Evolutionary conservation across 2,329 filamentous ascomycete species (phyloP), one percentile per base, ranked within the genome.

Genomic region (Pyrenophora teres): DNA sequence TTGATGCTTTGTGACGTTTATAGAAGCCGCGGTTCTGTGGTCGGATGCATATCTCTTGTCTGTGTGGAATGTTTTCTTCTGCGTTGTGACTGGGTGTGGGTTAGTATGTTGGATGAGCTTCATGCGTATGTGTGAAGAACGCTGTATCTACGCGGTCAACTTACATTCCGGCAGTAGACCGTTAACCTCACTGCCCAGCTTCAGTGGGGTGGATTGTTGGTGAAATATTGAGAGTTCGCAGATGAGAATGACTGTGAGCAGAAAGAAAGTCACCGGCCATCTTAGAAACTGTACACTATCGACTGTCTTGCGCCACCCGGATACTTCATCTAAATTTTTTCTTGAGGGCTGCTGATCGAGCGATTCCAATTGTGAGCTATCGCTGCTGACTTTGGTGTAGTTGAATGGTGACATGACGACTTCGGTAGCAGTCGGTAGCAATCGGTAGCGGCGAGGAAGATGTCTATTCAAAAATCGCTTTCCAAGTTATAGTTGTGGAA

Each of bases 41-140:
- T 64, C 62, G 2, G 59, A 64, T 10, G 33, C 40, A 27, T 57
- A 64, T 42, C 55, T 50, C 3, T 32, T 18, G 31, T 64, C 57
- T 23, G 39, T 42, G 33, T 36, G 27, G 40, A 62, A 64, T n/a
- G 52, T 54, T 27, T 48, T 59, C 16, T 51, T 50, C 21, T 60
- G 42, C 2, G 19, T 39, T 4, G 55, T 45, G 36, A 62, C 61
- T 64, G 23, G 2, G 19, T 5, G 2, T 13, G 16, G 2, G 38
- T 58, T 35, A 60, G 52, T 38, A n/a, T 10, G 0, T 10, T n/a
- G 18, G 6, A 25, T 7, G 2, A 7, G 21, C 23, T 25, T 9
- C 23, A 25, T 25, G 4, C 8, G 8, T 25, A 25, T 9, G 8
- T 25, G 23, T 3, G 7, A 5, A n/a, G 18, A 3, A 7, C 8